Evolutionary conservation across 2,329 filamentous ascomycete species (phyloP), one percentile per base, ranked within the genome.

Genomic region (Trichoderma arundinaceum): DNA sequence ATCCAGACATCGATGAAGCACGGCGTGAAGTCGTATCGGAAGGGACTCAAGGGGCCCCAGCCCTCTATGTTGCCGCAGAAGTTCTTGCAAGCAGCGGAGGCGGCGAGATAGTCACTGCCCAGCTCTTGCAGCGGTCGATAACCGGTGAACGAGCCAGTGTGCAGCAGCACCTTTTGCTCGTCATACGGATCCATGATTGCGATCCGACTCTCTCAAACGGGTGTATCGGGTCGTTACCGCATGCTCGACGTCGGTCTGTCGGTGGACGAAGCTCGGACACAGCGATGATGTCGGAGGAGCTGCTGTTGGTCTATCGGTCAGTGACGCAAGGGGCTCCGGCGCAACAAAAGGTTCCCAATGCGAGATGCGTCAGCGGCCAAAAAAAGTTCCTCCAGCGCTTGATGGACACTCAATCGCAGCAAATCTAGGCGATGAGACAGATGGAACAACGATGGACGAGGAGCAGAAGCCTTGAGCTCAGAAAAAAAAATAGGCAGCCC

Each of bases 1-100:
- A 98, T 87, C 87, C 92, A 94, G 22, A 96, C 87, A 76, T 99
- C 96, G 73, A 98, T 88, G 76, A 99, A 99, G 82, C 95, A 99
- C 46, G 95, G 94, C 15, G 95, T 98, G 74, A 99, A 93, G 80
- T 99, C 95, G 78, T 92, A 97, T 77, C 94, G 86, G 71, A 88
- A 84, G 41, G 89, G 88, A 78, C 93, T 97, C 75, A 99, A 76
- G 22, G 95, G 95, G 1, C 96, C 96, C 95, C 95, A 99, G 73
- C 95, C 96, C 79, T 98, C 94, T 63, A 84, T 82, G 79, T 97
- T 95, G 77, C 90, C 88, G 80, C 94, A 98, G 66, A 92, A 88
- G 76, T 96, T 91, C 70, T 80, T 80, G 73, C 82, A 81, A 35
- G 77, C 68, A 64, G 76, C 72, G 35, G 79, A 77, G n/a, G 83